Conservation (phyloP, 2,329 filamentous ascomycete species). For the Claviceps capensis region DNA sequence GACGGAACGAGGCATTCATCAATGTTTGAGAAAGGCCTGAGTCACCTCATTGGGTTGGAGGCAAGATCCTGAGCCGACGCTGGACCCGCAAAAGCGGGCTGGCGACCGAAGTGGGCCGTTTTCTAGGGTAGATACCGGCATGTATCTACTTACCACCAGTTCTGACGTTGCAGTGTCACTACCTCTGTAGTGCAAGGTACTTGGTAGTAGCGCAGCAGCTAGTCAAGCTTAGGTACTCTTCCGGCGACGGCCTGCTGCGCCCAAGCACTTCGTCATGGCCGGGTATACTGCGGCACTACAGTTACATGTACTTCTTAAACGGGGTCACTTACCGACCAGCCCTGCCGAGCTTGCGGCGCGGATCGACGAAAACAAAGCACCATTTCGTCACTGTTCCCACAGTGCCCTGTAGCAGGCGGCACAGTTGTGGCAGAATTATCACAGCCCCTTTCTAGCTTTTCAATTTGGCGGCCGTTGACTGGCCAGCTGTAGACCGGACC, state of each 20-base stretch:
- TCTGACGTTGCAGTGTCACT: neutral
- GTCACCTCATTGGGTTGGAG: constrained; percentile 6
- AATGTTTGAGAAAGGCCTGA: constrained; percentile 1
- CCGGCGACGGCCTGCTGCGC: neutral
- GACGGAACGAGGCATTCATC: constrained; percentile 2
- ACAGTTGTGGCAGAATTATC: constrained; percentile 6
- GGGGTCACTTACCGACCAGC: neutral
- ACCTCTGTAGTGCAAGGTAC: neutral
- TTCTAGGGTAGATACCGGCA: neutral
- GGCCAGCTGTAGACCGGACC: neutral
- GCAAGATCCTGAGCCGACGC: constrained; percentile 2
- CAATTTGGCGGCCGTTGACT: neutral
- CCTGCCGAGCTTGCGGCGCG: neutral
- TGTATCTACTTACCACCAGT: neutral
- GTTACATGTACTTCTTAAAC: neutral
- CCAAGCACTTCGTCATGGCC: neutral
- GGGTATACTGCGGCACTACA: neutral
- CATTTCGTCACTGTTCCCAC: neutral
- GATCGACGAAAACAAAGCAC: neutral
- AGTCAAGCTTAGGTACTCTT: neutral
- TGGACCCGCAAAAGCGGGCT: constrained; percentile 5
- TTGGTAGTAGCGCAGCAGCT: neutral
- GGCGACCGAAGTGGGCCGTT: neutral
- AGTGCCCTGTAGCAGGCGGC: neutral
- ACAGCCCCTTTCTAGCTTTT: constrained; percentile 5